phyloP scores from a whole-genome alignment of 768 basidiomycete species.

The Leucocoprinus birnbaumii region DNA sequence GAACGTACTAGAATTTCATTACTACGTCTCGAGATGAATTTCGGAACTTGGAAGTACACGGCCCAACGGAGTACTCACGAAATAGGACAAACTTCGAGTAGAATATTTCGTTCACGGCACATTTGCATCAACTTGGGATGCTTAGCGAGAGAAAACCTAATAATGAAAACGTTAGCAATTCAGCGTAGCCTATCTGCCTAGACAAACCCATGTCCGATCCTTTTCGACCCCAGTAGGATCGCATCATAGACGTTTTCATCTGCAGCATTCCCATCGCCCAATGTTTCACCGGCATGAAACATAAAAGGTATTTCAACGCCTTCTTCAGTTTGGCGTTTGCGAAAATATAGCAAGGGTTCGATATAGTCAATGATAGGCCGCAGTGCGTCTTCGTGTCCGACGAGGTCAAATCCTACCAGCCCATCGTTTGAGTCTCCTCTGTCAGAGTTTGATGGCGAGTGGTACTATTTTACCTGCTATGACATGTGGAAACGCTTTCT shows the following conservation, averaged over 20 bases:
- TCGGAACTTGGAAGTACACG: neutral
- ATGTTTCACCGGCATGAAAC: conserved; percentile 79
- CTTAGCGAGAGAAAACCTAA: conserved; percentile 68
- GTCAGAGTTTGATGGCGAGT: no score
- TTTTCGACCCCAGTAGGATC: conserved; percentile 71
- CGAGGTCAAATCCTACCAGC: conserved; percentile 68
- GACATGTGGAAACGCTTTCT: conserved; percentile 70
- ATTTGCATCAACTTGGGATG: conserved; percentile 71
- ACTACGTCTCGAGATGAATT: conserved; percentile 26
- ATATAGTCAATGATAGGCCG: conserved; percentile 63
- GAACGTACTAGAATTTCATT: conserved; percentile 65
- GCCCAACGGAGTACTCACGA: conserved; percentile 45
- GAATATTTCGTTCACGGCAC: conserved; percentile 60
- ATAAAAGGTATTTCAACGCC: conserved; percentile 71
- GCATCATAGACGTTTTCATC: conserved; percentile 80
- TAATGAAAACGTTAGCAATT: neutral
- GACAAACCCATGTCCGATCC: conserved; percentile 76
- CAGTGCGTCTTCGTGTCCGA: conserved; percentile 67
- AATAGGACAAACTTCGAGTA: conserved; percentile 77
- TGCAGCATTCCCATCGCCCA: conserved; percentile 69
- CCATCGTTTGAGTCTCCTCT: no score
- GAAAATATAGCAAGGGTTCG: conserved; percentile 57
- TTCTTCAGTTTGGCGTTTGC: conserved; percentile 50
- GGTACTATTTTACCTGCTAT: conserved; percentile 69
- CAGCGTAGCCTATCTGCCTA: no score